phyloP scores from a whole-genome alignment of 2,329 filamentous ascomycete genomes.

The Cladophialophora yegresii region DNA sequence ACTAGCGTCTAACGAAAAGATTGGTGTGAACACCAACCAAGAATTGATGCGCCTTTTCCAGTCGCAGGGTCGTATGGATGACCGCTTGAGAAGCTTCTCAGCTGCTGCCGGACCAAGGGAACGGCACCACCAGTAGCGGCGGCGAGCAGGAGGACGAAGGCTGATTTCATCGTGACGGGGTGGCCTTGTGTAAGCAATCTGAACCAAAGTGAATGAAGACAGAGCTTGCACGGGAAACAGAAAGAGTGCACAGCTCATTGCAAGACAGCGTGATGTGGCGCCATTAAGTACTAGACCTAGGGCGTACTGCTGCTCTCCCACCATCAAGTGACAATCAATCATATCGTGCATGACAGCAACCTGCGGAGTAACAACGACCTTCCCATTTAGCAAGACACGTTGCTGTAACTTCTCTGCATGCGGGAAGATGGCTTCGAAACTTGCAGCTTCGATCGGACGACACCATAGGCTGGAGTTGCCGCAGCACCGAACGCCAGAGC shows the following conservation, averaged over 20 bases:
- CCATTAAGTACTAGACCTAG: neutral
- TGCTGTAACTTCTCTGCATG: neutral
- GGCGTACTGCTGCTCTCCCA: neutral
- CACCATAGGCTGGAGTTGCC: neutral
- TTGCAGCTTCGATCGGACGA: neutral
- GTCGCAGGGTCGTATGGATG: neutral
- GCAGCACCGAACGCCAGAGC: neutral
- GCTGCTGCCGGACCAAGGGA: neutral
- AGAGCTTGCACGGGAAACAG: too few relatives aligned
- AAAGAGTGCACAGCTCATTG: neutral
- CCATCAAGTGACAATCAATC: neutral
- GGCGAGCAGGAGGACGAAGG: neutral
- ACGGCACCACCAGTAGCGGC: neutral
- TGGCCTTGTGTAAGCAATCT: too few relatives aligned
- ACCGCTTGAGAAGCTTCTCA: neutral
- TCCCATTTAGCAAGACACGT: neutral
- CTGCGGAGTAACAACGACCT: neutral
- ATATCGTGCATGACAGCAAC: neutral
- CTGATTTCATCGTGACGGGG: neutral
- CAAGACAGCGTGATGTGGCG: neutral
- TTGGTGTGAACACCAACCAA: neutral
- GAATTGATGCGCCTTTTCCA: conserved; percentile 1
- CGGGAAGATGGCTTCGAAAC: neutral
- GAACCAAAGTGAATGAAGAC: too few relatives aligned
- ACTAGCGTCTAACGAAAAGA: neutral